phyloP scores from a whole-genome alignment of 371 early-diverging fungal genomes.

The Rhizopus sp. region DNA sequence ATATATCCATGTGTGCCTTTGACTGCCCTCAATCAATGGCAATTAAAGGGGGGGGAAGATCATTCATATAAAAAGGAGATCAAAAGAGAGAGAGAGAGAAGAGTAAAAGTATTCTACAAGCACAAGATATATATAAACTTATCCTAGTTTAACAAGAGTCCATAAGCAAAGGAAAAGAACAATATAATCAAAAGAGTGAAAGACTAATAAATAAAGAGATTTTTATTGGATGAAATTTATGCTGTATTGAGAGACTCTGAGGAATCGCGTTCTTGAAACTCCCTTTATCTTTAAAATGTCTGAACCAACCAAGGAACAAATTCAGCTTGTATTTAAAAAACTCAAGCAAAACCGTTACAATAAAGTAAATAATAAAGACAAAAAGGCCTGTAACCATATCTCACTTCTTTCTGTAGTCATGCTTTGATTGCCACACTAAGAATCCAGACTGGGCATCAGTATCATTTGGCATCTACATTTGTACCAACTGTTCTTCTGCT shows the following conservation, averaged over 20 bases:
- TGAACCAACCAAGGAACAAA: conserved; percentile 77
- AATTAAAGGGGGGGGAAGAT: not conserved
- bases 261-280: not conserved
- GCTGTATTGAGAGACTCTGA: not conserved
- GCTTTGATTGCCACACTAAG: conserved; percentile 97
- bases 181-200: no score
- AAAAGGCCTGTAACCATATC: not conserved
- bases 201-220: no score
- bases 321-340: conserved; percentile 78
- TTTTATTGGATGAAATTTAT: no score
- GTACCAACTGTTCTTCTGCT: conserved; percentile 96
- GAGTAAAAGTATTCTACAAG: no score
- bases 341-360: conserved; percentile 76
- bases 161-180: no score
- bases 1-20: not conserved
- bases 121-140: not conserved
- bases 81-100: no score
- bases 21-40: no score
- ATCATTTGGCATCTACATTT: conserved; percentile 97
- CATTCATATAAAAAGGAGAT: no score
- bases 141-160: no score
- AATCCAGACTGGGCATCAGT: conserved; percentile 98
- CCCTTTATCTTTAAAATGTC: conserved; percentile 35
- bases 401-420: conserved; percentile 54
- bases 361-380: conserved; percentile 58